Evolutionary conservation across 2,329 filamentous ascomycete species (phyloP).

Genomic region (Colletotrichum euphorbiae): DNA sequence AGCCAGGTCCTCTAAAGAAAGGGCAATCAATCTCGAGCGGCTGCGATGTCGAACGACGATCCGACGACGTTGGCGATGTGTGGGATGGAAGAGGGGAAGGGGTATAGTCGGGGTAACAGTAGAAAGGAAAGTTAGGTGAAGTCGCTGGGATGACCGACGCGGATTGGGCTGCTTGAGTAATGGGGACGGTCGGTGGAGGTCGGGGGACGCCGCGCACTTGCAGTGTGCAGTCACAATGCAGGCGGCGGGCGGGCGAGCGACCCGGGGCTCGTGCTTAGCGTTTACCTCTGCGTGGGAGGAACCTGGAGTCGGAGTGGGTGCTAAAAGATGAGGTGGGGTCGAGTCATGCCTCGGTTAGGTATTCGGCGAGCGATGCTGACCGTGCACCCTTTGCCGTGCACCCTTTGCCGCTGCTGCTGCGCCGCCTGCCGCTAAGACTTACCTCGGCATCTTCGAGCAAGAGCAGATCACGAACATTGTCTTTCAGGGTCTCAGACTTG

Average conservation of each 20-base stretch:
- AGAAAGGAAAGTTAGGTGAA: background rate
- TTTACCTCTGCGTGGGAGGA: slow-evolving; percentile 7
- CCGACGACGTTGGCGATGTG: slow-evolving; percentile 14
- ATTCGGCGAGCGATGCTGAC: slow-evolving; percentile 3
- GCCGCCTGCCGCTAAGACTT: background rate
- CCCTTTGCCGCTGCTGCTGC: background rate
- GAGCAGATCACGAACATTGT: slow-evolving; percentile 1
- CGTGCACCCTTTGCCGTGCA: background rate
- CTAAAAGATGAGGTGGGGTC: slow-evolving; percentile 32
- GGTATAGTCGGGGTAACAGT: slow-evolving; percentile 7
- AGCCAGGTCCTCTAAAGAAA: slow-evolving; percentile 3
- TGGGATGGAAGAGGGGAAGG: slow-evolving; percentile 6
- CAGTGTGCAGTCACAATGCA: slow-evolving; percentile 10
- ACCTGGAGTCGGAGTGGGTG: slow-evolving; percentile 17
- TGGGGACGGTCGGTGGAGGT: slow-evolving; percentile 17
- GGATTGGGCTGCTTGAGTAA: slow-evolving; percentile 30
- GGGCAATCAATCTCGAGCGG: slow-evolving; percentile 14
- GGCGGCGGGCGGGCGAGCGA: slow-evolving; percentile 18
- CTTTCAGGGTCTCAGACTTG: background rate
- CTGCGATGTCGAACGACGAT: slow-evolving; percentile 12
- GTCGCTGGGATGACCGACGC: slow-evolving; percentile 23
- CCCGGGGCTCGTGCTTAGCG: slow-evolving; percentile 24
- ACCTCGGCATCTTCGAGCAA: slow-evolving; percentile 29
- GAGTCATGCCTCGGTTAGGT: slow-evolving; percentile 31
- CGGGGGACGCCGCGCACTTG: slow-evolving; percentile 16